A percentile compares a stretch with the other conserved stretches of the same genome.
phyloP scores from a whole-genome alignment of 2,329 filamentous ascomycete genomes.

The Penicillium sp. region DNA sequence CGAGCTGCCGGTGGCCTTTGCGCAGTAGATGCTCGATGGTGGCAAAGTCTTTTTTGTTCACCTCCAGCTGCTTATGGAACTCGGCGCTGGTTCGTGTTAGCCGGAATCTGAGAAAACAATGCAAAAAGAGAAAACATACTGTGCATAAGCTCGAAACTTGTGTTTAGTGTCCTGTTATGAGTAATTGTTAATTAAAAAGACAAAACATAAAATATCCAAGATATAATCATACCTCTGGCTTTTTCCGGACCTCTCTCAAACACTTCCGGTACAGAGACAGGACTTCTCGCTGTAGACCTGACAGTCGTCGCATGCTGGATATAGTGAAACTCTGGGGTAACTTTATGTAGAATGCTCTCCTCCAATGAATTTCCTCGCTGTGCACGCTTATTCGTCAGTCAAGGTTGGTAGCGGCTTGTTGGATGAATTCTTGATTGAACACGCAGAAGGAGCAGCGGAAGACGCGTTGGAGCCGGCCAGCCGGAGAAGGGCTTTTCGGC shows the following conservation, averaged over 20 bases:
- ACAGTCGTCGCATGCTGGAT: slow-evolving; percentile 48
- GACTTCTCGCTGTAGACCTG: slow-evolving; percentile 88
- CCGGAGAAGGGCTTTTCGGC: slow-evolving; percentile 2
- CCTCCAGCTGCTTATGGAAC: slow-evolving; percentile 64
- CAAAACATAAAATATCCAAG: background rate
- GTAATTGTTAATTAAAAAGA: background rate
- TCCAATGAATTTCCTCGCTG: background rate
- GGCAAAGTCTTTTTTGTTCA: slow-evolving; percentile 81
- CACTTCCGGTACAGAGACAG: slow-evolving; percentile 81
- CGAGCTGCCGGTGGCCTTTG: slow-evolving; percentile 76
- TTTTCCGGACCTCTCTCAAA: slow-evolving; percentile 73
- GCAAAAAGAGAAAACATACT: slow-evolving; percentile 27
- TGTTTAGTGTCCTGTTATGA: slow-evolving; percentile 32
- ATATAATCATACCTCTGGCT: slow-evolving; percentile 61
- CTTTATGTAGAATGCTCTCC: background rate
- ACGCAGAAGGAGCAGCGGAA: background rate
- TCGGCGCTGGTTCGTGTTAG: slow-evolving; percentile 54
- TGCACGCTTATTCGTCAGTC: background rate
- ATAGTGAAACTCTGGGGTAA: slow-evolving; percentile 18
- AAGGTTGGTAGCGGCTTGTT: background rate
- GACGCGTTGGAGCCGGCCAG: background rate
- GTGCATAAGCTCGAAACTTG: slow-evolving; percentile 41
- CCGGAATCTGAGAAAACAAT: background rate
- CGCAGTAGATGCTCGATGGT: slow-evolving; percentile 81
- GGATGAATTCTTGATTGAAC: background rate